Evolutionary conservation across 2,329 filamentous ascomycete genomes (phyloP), one percentile per base, ranked within the genome.

Genomic region (Ophiobolus disseminans): DNA sequence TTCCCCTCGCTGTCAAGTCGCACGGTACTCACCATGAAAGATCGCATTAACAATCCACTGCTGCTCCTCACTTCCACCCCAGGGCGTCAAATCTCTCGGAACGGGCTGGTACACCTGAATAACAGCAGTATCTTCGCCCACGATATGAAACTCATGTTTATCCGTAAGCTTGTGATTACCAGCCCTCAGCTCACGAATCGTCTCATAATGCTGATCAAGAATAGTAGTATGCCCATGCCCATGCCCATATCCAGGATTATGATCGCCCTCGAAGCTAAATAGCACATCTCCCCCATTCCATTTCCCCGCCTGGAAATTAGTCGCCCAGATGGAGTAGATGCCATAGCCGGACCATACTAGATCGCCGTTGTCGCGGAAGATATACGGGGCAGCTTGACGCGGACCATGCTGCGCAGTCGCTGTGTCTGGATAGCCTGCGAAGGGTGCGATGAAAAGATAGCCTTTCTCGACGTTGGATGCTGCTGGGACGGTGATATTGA

Each of bases 271-370:
- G 39, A 84, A 84, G 39, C 72, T 75, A 57, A 79, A 80, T 3
- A 85, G 69, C 0, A 84, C 74, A 46, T 82, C 77, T 53, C 79
- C 68, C 10, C 79, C 82, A 36, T 78, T 76, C 75, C 76, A 83
- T 5, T 73, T 71, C 0, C 70, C 77, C 1, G 73, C 74, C 51
- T 80, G 81, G 66, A 85, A 83, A 60, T 83, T 83, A 50, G 76
- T 76, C 0, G 76, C 65, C 77, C 80, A 83, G 60, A 78, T 78
- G 23, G 75, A 77, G 55, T 78, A 82, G 57, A 79, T 77, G 3
- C 75, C 76, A 44, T 81, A 81, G 2, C 82, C 80, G 0, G 81
- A 84, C 81, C 81, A 85, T 17, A 85, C 72, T 0, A 85, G 71
- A 40, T 83, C 80, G 1, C 82, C 82, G 23, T 80, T 68, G 55